These are phyloP conservation scores for Termitomyces titanicus DNA, from an alignment of 768 basidiomycete genomes.

Conservation along the genomic window DNA sequence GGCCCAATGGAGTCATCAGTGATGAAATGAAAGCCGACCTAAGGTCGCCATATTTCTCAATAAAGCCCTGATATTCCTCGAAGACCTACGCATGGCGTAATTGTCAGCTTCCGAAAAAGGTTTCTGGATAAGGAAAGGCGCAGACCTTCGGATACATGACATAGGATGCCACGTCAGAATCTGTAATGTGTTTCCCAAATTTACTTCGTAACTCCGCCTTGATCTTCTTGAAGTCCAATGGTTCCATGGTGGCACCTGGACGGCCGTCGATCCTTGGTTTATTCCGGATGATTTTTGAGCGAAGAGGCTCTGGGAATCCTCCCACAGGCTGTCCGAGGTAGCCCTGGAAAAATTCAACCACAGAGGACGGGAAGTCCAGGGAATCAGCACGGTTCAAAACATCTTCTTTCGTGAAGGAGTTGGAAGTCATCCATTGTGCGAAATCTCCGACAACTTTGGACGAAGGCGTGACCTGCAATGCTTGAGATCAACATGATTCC, in stretches of 20 bases:
- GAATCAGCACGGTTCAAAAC: constrained; percentile 83
- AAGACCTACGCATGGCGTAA: constrained; percentile 60
- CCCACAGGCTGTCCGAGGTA: constrained; percentile 97
- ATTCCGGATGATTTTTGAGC: constrained; percentile 87
- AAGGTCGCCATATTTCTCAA: constrained; percentile 93
- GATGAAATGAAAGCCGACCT: constrained; percentile 50
- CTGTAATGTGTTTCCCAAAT: constrained; percentile 93
- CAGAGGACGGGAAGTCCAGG: constrained; percentile 96
- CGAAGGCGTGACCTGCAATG: constrained; percentile 82
- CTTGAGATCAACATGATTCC: background rate
- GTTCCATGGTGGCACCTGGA: constrained; percentile 83
- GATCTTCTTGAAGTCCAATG: constrained; percentile 94
- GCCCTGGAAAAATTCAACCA: constrained; percentile 99
- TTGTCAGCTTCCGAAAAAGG: background rate
- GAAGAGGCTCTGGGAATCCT: constrained; percentile 97
- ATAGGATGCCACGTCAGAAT: constrained; percentile 90
- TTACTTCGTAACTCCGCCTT: constrained; percentile 90
- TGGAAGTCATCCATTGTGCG: constrained; percentile 99
- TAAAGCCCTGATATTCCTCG: constrained; percentile 93
- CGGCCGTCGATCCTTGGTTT: constrained; percentile 92
- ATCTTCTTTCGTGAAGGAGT: constrained; percentile 82
- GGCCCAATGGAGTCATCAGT: constrained; percentile 1
- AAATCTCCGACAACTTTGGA: constrained; percentile 99
- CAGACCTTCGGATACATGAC: constrained; percentile 97
- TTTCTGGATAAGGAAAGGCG: constrained; percentile 3